Base-by-base conservation (phyloP, 768 basidiomycete genomes). In the Tricholoma saponaceum region DNA sequence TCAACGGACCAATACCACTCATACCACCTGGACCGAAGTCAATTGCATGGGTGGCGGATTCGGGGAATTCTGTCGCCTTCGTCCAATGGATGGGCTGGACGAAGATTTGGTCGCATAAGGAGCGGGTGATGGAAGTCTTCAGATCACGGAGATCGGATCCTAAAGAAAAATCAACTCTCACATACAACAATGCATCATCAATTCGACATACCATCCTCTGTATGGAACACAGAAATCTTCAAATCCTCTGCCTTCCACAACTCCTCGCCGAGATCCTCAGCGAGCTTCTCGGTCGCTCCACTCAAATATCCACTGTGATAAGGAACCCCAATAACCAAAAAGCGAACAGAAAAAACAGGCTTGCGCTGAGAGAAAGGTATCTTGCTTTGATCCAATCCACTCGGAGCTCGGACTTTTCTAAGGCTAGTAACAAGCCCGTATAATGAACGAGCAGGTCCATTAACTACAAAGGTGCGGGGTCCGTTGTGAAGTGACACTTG, bases 1-100 rank as follows among this genome's bases (percentile, higher is more conserved):
- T 56, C n/a, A 98, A 79, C 54, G 89, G 86, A 41, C 96, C 96
- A 62, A 98, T 95, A 12, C 97, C 96, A 66, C 89, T 92, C 55
- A 91, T 68, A 13, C 96, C 95, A 59, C 97, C 96, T 1, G 97
- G 93, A 54, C 97, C 97, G 65, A 99, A 98, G 73, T 99, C 97
- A 60, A 98, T 76, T 2, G 92, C 89, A 70, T 99, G 97, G 4
- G 95, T 98, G 0, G 95, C 93, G 8, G 87, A 82, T 59, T 89
- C 81, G 0, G 95, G 91, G 83, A 98, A 96, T 60, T 85, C 76
- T 32, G 92, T 95, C 5, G 95, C 95, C 66, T 87, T 86, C 41
- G 81, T 76, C 97, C 97, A 98, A 75, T 97, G 90, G 62, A 99
- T 95, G 12, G 92, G 90, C 30, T 79, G 80, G 1, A 88, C 91